Conservation (phyloP, 768 basidiomycete genomes). For the Pleurotus salmoneostramineus region DNA sequence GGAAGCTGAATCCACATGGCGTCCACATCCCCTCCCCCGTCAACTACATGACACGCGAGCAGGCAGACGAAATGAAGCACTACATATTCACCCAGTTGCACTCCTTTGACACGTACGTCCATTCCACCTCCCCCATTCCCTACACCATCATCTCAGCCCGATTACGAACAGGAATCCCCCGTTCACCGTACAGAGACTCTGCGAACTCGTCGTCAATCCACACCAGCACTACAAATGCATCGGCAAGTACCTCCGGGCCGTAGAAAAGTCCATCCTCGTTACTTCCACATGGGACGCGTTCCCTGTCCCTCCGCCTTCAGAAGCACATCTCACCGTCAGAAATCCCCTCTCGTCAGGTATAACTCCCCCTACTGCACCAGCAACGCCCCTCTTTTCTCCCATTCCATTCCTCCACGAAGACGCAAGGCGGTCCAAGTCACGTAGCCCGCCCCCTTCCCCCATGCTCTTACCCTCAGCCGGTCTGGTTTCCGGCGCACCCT, state of each 20-base stretch:
- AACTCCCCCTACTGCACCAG: constrained; percentile 52
- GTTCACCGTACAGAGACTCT: constrained; percentile 88
- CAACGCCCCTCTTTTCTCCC: constrained; percentile 83
- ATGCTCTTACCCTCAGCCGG: constrained; percentile 44
- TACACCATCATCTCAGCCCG: neutral
- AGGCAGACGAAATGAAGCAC: constrained; percentile 54
- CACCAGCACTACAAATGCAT: constrained; percentile 68
- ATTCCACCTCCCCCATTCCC: neutral
- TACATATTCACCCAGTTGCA: constrained; percentile 62
- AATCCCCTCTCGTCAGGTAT: constrained; percentile 41
- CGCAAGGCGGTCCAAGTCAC: constrained; percentile 74
- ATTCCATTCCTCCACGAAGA: constrained; percentile 86
- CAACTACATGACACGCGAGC: constrained; percentile 58
- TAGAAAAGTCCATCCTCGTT: constrained; percentile 79
- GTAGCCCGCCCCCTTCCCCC: constrained; percentile 77
- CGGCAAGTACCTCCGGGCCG: constrained; percentile 85
- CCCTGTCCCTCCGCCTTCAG: constrained; percentile 25
- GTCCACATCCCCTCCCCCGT: constrained; percentile 40
- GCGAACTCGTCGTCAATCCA: constrained; percentile 74
- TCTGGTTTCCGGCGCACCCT: constrained; percentile 20
- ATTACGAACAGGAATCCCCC: constrained; percentile 48
- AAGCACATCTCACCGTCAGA: constrained; percentile 13
- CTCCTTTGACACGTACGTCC: constrained; percentile 68
- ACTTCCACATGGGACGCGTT: constrained; percentile 78
- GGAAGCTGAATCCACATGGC: constrained; percentile 42